These are phyloP conservation scores for Ettlia oleoabundans DNA, from an alignment of 139 green algal genomes.

Conservation along the genomic window DNA sequence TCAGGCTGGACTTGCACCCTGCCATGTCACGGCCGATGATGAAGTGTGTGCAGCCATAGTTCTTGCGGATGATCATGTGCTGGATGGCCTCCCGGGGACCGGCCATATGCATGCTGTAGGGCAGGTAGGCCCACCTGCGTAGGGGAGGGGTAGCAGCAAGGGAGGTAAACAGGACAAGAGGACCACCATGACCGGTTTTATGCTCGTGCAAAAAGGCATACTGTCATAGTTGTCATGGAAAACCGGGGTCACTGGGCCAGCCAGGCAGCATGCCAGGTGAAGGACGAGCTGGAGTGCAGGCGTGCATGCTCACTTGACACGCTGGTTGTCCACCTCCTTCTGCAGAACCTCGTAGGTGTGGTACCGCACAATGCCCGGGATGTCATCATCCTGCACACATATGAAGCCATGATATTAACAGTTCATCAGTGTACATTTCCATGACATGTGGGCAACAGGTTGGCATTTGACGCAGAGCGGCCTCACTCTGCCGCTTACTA, in stretches of 20 bases:
- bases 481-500: too few relatives aligned
- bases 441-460: too few relatives aligned
- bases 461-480: too few relatives aligned
- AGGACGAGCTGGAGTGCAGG: too few relatives aligned
- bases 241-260: too few relatives aligned
- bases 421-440: too few relatives aligned
- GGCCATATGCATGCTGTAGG: constrained; percentile 97
- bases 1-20: constrained; percentile 86
- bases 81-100: constrained; percentile 93
- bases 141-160: too few relatives aligned
- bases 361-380: constrained; percentile 93
- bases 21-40: constrained; percentile 97
- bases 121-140: constrained; percentile 88
- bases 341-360: constrained; percentile 96
- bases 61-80: constrained; percentile 97
- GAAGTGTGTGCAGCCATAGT: constrained; percentile 97
- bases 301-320: constrained; percentile 73
- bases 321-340: constrained; percentile 80
- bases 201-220: too few relatives aligned
- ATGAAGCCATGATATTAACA: too few relatives aligned
- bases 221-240: too few relatives aligned
- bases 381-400: constrained; percentile 92
- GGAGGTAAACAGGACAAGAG: background rate
- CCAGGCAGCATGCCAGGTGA: too few relatives aligned
- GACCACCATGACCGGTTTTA: background rate